phyloP scores from a whole-genome alignment of 148 eudicot genomes.

The Talinum fruticosum region DNA sequence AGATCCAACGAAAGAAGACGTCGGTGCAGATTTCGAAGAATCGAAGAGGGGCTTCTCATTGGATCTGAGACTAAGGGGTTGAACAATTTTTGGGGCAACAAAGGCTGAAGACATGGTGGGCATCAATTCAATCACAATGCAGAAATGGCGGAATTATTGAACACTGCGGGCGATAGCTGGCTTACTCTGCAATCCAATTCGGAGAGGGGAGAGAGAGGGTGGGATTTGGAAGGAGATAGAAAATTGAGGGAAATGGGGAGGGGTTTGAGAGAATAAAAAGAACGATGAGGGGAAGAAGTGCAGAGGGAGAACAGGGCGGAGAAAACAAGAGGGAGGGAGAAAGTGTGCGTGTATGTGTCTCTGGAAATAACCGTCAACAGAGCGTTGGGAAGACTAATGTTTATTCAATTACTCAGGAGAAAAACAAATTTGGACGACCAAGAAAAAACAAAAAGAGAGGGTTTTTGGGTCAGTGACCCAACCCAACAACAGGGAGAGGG shows the following conservation, averaged over 20 bases:
- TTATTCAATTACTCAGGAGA: background rate
- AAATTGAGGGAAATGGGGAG: background rate
- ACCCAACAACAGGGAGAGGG: background rate
- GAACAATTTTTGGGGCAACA: constrained; percentile 40
- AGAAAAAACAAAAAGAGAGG: background rate
- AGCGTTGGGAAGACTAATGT: background rate
- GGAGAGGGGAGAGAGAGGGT: background rate
- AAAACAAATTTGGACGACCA: background rate
- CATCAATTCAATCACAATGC: background rate
- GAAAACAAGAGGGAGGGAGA: constrained; percentile 11
- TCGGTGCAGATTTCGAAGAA: constrained; percentile 24
- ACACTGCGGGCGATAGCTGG: background rate
- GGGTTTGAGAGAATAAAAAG: background rate
- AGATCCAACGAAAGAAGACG: constrained; percentile 43
- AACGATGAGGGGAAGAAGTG: too few species aligned
- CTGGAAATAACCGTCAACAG: background rate
- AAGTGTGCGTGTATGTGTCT: background rate
- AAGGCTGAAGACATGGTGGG: constrained; percentile 32
- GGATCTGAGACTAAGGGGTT: constrained; percentile 48
- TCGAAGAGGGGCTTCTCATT: constrained; percentile 33
- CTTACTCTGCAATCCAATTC: too few species aligned
- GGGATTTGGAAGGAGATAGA: background rate
- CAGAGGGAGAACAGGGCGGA: constrained; percentile 5
- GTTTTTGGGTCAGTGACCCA: constrained; percentile 23
- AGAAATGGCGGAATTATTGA: background rate